A percentile compares a stretch with the other conserved stretches of the same genome.
Evolutionary conservation across 768 basidiomycete genomes (phyloP).

Genomic region (Tubosaeta sp.): DNA sequence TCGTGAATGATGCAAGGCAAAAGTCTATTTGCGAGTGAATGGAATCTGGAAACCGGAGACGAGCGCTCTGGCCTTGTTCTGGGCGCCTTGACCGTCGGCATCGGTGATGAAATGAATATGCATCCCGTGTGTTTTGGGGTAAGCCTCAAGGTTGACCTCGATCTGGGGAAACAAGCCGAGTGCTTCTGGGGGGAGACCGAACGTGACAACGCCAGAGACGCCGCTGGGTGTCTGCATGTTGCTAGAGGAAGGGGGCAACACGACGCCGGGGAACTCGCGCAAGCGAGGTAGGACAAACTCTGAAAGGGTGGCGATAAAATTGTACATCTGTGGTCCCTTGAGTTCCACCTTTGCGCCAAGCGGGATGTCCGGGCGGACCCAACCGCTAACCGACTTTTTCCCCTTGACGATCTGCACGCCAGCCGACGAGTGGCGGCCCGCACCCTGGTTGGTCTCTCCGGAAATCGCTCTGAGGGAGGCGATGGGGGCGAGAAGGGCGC

Average conservation of each 20-base stretch:
- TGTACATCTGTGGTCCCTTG: conserved; percentile 90
- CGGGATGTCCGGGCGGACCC: conserved; percentile 80
- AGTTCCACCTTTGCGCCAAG: conserved; percentile 88
- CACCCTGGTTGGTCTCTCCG: conserved; percentile 73
- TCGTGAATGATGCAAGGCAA: not conserved
- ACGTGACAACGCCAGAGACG: conserved; percentile 82
- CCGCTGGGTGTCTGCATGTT: conserved; percentile 68
- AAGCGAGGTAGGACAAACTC: conserved; percentile 95
- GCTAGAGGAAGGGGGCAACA: conserved; percentile 71
- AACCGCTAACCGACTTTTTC: conserved; percentile 68
- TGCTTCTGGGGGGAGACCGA: conserved; percentile 80
- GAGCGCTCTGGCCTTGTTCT: conserved; percentile 82
- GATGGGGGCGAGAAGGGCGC: conserved; percentile 74
- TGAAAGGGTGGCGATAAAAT: conserved; percentile 81
- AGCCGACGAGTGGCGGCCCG: conserved; percentile 60
- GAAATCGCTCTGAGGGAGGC: conserved; percentile 86
- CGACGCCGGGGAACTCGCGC: conserved; percentile 83
- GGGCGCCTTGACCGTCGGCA: conserved; percentile 81
- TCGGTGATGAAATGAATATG: conserved; percentile 93
- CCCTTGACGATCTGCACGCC: conserved; percentile 79
- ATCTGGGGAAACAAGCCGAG: conserved; percentile 94
- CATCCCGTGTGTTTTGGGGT: conserved; percentile 84
- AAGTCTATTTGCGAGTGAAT: conserved; percentile 49
- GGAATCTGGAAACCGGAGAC: conserved; percentile 92
- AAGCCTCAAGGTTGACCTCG: conserved; percentile 89